Conservation (phyloP, 2,329 filamentous ascomycete genomes). For the Pseudogymnoascus sp. region DNA sequence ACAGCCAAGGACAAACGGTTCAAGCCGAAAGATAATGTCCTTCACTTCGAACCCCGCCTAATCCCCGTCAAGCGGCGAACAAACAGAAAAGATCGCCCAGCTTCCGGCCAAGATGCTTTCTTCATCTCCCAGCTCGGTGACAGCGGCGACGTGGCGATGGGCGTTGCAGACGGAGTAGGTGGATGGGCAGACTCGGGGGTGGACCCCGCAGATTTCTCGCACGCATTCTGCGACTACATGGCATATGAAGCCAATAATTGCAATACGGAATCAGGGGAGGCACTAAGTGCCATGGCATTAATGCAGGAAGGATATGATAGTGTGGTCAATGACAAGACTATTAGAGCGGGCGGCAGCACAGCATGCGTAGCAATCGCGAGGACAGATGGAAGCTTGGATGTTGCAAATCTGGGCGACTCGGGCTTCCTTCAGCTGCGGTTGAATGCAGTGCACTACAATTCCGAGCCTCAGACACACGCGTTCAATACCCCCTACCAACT, state of each 20-base stretch:
- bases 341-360: slow-evolving; percentile 81
- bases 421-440: slow-evolving; percentile 82
- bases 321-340: slow-evolving; percentile 63
- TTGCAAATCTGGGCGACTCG: slow-evolving; percentile 92
- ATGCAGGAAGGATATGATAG: slow-evolving; percentile 80
- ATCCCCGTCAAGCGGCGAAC: slow-evolving; percentile 14
- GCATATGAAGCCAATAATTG: slow-evolving; percentile 53
- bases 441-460: slow-evolving; percentile 76
- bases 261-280: slow-evolving; percentile 17
- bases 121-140: slow-evolving; percentile 78
- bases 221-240: slow-evolving; percentile 91
- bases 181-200: slow-evolving; percentile 91
- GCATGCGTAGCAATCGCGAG: slow-evolving; percentile 77
- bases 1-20: slow-evolving; percentile 63
- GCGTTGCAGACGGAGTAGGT: slow-evolving; percentile 88
- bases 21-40: slow-evolving; percentile 59
- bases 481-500: slow-evolving; percentile 98
- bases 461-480: slow-evolving; percentile 82
- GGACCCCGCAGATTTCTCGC: slow-evolving; percentile 91
- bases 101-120: slow-evolving; percentile 91
- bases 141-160: slow-evolving; percentile 67
- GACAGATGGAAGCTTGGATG: slow-evolving; percentile 66
- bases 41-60: slow-evolving; percentile 55
- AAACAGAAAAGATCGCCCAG: slow-evolving; percentile 43
- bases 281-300: slow-evolving; percentile 56